Percentiles rank a stretch among this genome's conserved stretches.
Evolutionary conservation across 257 asterid species (phyloP).

Genomic region (Cynanchum wilfordii): DNA sequence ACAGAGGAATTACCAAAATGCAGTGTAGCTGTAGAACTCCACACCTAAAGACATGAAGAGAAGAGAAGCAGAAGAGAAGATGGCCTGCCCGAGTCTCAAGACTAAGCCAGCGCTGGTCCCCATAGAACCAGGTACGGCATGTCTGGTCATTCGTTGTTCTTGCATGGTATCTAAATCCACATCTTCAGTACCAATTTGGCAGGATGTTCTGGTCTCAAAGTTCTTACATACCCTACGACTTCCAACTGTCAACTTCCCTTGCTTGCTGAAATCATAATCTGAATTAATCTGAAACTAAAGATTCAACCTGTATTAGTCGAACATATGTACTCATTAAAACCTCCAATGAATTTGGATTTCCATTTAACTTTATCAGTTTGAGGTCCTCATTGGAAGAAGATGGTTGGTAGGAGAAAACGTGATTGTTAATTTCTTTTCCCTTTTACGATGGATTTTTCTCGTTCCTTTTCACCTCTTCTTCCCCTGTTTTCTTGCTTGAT

Average conservation of each 20-base stretch:
- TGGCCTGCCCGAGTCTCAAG: conserved; percentile 58
- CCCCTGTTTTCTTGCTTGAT: not conserved
- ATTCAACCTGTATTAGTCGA: not conserved
- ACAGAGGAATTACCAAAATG: conserved; percentile 52
- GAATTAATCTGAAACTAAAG: not conserved
- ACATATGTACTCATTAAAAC: not conserved
- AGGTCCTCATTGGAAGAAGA: not conserved
- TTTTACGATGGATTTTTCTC: not conserved
- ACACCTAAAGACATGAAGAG: conserved; percentile 64
- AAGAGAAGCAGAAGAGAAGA: conserved; percentile 57
- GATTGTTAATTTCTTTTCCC: not conserved
- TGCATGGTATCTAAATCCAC: not conserved
- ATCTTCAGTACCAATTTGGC: not conserved
- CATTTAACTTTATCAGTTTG: not conserved
- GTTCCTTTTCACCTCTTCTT: not conserved
- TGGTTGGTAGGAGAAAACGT: not conserved
- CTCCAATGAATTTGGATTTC: not conserved
- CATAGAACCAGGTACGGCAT: conserved; percentile 48
- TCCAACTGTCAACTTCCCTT: not conserved
- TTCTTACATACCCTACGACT: not conserved
- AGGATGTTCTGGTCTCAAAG: not conserved
- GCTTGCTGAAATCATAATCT: not conserved
- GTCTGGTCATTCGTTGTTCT: conserved; percentile 26
- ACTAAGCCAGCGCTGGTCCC: conserved; percentile 58
- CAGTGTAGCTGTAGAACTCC: conserved; percentile 68